These are phyloP conservation scores for Pseudomonodictys pantanalensis DNA, from an alignment of 495 filamentous ascomycete genomes.

Conservation along the genomic window DNA sequence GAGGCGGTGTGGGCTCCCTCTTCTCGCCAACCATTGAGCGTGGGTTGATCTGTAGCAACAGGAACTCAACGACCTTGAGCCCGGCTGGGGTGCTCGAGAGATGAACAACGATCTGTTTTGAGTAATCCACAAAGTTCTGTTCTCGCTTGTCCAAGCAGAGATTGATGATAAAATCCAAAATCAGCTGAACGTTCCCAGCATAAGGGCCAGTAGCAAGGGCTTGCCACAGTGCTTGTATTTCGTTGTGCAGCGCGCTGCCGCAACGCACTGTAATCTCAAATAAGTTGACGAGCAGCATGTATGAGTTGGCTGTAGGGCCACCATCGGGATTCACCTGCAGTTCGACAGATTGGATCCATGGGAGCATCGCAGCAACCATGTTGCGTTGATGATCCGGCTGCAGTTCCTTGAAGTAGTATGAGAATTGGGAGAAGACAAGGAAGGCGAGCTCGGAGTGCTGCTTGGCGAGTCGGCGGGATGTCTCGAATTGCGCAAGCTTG, in stretches of 20 bases:
- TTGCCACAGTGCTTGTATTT: slow-evolving; percentile 97
- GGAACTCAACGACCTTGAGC: slow-evolving; percentile 88
- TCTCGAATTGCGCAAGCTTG: slow-evolving; percentile 94
- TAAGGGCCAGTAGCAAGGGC: slow-evolving; percentile 90
- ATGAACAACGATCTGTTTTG: slow-evolving; percentile 96
- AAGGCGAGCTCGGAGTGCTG: slow-evolving; percentile 87
- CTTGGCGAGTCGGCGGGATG: slow-evolving; percentile 83
- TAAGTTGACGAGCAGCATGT: slow-evolving; percentile 92
- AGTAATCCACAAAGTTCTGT: slow-evolving; percentile 95
- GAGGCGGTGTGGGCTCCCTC: slow-evolving; percentile 65
- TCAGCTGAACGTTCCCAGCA: slow-evolving; percentile 89
- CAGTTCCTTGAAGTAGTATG: slow-evolving; percentile 81
- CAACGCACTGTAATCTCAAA: slow-evolving; percentile 95
- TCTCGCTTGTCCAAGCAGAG: slow-evolving; percentile 90
- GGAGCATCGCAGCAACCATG: slow-evolving; percentile 88
- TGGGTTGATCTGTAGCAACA: slow-evolving; percentile 81
- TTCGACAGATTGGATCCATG: slow-evolving; percentile 94
- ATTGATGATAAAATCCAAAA: slow-evolving; percentile 92
- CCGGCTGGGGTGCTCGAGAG: slow-evolving; percentile 87
- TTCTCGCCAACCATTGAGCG: slow-evolving; percentile 90
- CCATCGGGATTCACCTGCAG: slow-evolving; percentile 92
- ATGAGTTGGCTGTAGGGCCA: slow-evolving; percentile 82
- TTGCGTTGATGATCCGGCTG: slow-evolving; percentile 80
- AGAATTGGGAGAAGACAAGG: slow-evolving; percentile 91
- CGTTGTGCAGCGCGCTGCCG: slow-evolving; percentile 83